Evolutionary conservation across 331 rosid species (phyloP).

Genomic region (Malus hybrid): DNA sequence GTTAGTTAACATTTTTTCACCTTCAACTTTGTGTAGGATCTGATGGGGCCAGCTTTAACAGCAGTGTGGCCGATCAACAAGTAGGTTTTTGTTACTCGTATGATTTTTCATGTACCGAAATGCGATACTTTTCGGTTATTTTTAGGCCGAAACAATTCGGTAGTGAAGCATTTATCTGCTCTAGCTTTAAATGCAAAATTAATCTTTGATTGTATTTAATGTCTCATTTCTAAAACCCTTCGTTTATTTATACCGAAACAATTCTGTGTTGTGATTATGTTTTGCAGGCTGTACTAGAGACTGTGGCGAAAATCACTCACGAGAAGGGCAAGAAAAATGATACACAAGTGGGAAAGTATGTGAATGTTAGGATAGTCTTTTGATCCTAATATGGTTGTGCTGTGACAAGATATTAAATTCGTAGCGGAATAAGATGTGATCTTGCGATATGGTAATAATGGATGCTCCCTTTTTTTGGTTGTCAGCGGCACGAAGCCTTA

Average conservation of each 20-base stretch:
- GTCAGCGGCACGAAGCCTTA: slow-evolving; percentile 70
- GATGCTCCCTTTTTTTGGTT: not conserved
- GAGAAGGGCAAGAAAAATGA: slow-evolving; percentile 72
- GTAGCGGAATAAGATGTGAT: not conserved
- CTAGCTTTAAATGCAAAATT: not conserved
- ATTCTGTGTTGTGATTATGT: slow-evolving; percentile 3
- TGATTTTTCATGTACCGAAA: not conserved
- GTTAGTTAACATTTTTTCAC: slow-evolving; percentile 4
- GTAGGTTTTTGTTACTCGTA: slow-evolving; percentile 26
- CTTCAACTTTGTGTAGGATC: slow-evolving; percentile 41
- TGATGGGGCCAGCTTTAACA: slow-evolving; percentile 89
- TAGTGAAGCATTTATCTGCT: not conserved
- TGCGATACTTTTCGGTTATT: not conserved
- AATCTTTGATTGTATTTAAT: not conserved
- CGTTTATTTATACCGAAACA: no score
- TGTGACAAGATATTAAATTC: not conserved
- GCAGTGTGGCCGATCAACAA: slow-evolving; percentile 94
- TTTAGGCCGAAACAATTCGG: not conserved
- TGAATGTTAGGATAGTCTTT: slow-evolving; percentile 6
- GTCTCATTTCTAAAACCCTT: no score
- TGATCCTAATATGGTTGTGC: slow-evolving; percentile 9
- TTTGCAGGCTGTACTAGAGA: slow-evolving; percentile 92
- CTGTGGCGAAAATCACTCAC: slow-evolving; percentile 93
- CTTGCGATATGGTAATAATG: not conserved
- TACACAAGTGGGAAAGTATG: slow-evolving; percentile 78